Conservation (phyloP, 345 rosid genomes). For the Hibiscus syriacus region DNA sequence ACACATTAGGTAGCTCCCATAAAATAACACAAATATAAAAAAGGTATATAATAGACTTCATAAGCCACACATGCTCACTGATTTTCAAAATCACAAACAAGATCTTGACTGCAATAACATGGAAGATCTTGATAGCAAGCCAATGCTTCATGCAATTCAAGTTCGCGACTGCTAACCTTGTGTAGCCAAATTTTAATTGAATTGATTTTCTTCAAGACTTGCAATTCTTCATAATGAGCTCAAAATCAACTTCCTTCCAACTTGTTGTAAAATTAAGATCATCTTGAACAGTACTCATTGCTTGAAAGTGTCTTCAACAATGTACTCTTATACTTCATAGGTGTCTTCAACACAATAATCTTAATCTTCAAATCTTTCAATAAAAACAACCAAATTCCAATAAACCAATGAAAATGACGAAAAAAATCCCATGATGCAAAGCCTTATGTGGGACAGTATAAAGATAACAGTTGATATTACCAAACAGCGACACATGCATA, state of each 20-base stretch:
- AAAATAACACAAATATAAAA: not conserved
- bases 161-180: conserved; percentile 64
- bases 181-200: conserved; percentile 35
- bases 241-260: conserved; percentile 43
- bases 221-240: conserved; percentile 52
- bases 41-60: not conserved
- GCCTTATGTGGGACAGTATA: not conserved
- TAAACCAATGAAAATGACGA: conserved; percentile 29
- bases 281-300: conserved; percentile 42
- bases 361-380: conserved; percentile 75
- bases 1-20: not conserved
- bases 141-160: conserved; percentile 23
- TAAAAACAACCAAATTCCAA: conserved; percentile 49
- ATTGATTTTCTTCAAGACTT: conserved; percentile 49
- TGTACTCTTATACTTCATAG: conserved; percentile 33
- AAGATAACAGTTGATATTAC: not conserved
- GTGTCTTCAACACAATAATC: conserved; percentile 43
- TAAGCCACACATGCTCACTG: not conserved
- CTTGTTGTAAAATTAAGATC: conserved; percentile 32
- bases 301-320: conserved; percentile 26
- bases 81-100: conserved; percentile 10
- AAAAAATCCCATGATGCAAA: conserved; percentile 17
- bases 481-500: not conserved
- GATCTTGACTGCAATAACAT: conserved; percentile 3
- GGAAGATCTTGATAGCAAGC: conserved; percentile 17